Percentiles rank a stretch among this genome's conserved stretches.
Conservation (phyloP, 805 yeast genomes). For the Spathaspora girioi region DNA sequence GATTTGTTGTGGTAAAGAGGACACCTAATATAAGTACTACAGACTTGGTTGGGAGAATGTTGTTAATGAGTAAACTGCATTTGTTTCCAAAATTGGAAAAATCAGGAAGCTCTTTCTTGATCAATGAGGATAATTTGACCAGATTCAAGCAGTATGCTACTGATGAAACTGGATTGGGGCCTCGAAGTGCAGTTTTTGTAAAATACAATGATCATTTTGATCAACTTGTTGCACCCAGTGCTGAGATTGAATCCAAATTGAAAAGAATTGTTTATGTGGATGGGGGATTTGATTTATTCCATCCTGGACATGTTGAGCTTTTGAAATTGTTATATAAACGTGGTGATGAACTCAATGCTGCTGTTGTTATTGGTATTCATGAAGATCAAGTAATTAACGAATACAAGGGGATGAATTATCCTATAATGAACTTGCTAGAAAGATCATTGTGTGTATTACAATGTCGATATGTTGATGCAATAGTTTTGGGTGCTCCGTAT, state of each 20-base stretch:
- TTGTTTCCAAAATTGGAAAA: slow-evolving; percentile 33
- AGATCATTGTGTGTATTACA: slow-evolving; percentile 85
- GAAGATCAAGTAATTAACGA: slow-evolving; percentile 54
- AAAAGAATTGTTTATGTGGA: slow-evolving; percentile 50
- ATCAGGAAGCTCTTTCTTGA: slow-evolving; percentile 26
- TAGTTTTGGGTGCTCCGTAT: slow-evolving; percentile 69
- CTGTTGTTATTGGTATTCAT: slow-evolving; percentile 65
- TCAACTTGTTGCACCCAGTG: slow-evolving; percentile 32
- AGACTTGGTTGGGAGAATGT: slow-evolving; percentile 87
- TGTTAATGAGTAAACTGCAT: slow-evolving; percentile 56
- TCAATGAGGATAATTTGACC: slow-evolving; percentile 32
- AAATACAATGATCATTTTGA: slow-evolving; percentile 28
- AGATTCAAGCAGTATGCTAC: slow-evolving; percentile 57
- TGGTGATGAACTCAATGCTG: slow-evolving; percentile 23
- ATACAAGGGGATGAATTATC: slow-evolving; percentile 61
- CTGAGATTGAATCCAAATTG: slow-evolving; percentile 10
- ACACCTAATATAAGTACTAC: slow-evolving; percentile 95
- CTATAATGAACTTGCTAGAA: slow-evolving; percentile 86
- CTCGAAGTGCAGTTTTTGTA: slow-evolving; percentile 57
- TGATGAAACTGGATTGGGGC: slow-evolving; percentile 53
- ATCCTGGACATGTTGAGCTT: slow-evolving; percentile 86
- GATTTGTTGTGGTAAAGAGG: slow-evolving; percentile 86
- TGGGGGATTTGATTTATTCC: slow-evolving; percentile 90
- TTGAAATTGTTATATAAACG: slow-evolving; percentile 48
- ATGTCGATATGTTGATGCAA: slow-evolving; percentile 78